Evolutionary conservation across 2,329 filamentous ascomycete species (phyloP).

Genomic region (Mycosphaerella arachidis): DNA sequence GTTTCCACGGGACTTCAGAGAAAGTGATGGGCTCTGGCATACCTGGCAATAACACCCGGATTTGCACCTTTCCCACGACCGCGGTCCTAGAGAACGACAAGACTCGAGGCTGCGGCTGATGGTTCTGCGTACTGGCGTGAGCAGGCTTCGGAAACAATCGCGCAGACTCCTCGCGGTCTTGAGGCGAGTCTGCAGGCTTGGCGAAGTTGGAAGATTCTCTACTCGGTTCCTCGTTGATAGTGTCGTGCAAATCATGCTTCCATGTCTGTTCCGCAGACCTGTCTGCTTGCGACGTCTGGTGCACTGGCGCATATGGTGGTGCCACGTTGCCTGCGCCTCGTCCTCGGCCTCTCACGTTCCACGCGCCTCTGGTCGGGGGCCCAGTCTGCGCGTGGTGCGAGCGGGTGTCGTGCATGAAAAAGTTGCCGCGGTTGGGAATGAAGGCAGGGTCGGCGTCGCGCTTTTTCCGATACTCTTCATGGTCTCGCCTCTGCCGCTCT

Average conservation of each 20-base stretch:
- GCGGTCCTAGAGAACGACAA: slow-evolving; percentile 70
- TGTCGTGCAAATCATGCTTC: slow-evolving; percentile 87
- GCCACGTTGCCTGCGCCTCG: slow-evolving; percentile 58
- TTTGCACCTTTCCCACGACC: slow-evolving; percentile 76
- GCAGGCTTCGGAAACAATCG: slow-evolving; percentile 23
- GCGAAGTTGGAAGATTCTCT: slow-evolving; percentile 1
- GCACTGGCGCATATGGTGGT: slow-evolving; percentile 49
- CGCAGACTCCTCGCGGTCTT: slow-evolving; percentile 24
- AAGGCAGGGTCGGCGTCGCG: slow-evolving; percentile 86
- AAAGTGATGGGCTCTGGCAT: slow-evolving; percentile 69
- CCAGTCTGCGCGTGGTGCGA: slow-evolving; percentile 33
- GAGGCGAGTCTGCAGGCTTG: slow-evolving; percentile 15
- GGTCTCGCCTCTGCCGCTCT: slow-evolving; percentile 74
- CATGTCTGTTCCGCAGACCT: slow-evolving; percentile 70
- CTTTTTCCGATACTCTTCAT: slow-evolving; percentile 85
- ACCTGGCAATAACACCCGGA: slow-evolving; percentile 73
- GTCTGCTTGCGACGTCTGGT: slow-evolving; percentile 38
- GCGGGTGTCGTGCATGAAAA: slow-evolving; percentile 93
- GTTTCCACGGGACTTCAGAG: slow-evolving; percentile 73
- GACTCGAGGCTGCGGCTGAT: slow-evolving; percentile 20
- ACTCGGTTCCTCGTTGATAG: slow-evolving; percentile 45
- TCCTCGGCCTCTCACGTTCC: slow-evolving; percentile 54
- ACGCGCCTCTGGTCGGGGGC: slow-evolving; percentile 22
- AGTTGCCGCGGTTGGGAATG: slow-evolving; percentile 87
- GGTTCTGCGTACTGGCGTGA: slow-evolving; percentile 5